Evolutionary conservation across 352 stramenopile species (phyloP).

Genomic region (Globisporangium emineosum): DNA sequence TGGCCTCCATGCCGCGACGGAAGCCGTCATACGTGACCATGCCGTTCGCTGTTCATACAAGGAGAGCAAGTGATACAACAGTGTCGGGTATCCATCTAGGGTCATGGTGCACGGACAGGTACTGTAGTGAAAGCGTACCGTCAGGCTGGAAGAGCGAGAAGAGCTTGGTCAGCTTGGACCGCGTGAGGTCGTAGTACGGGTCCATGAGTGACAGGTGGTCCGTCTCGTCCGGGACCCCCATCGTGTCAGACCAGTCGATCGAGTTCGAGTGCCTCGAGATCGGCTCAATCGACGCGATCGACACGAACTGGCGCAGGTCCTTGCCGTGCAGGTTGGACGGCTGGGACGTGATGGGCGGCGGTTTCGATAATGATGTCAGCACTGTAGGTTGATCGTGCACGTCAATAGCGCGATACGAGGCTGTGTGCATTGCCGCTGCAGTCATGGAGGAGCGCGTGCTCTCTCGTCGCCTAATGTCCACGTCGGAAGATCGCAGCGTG

Average conservation of each 20-base stretch:
- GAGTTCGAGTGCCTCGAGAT: slow-evolving; percentile 45
- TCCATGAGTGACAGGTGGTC: slow-evolving; percentile 72
- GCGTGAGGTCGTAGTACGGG: slow-evolving; percentile 83
- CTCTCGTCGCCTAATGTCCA: background rate
- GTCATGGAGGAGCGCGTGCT: background rate
- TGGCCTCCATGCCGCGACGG: slow-evolving; percentile 58
- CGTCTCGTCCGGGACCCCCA: slow-evolving; percentile 39
- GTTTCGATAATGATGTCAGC: background rate
- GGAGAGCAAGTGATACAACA: background rate
- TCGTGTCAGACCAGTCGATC: slow-evolving; percentile 68
- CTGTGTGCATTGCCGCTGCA: background rate
- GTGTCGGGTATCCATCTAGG: no score
- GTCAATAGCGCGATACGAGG: slow-evolving; percentile 7
- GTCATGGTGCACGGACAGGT: background rate
- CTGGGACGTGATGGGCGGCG: slow-evolving; percentile 4
- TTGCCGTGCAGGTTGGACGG: slow-evolving; percentile 53
- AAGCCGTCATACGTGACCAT: slow-evolving; percentile 79
- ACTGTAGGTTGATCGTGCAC: slow-evolving; percentile 1
- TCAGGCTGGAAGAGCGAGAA: slow-evolving; percentile 68
- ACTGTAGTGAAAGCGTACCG: slow-evolving; percentile 21
- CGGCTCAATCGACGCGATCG: slow-evolving; percentile 35
- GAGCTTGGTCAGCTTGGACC: slow-evolving; percentile 60
- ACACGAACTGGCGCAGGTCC: slow-evolving; percentile 61
- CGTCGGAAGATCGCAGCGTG: background rate
- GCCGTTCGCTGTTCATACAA: slow-evolving; percentile 19